A percentile compares a stretch with the other conserved stretches of the same genome.
Evolutionary conservation across 495 filamentous ascomycete species (phyloP).

Genomic region (Talaromyces borbonicus): DNA sequence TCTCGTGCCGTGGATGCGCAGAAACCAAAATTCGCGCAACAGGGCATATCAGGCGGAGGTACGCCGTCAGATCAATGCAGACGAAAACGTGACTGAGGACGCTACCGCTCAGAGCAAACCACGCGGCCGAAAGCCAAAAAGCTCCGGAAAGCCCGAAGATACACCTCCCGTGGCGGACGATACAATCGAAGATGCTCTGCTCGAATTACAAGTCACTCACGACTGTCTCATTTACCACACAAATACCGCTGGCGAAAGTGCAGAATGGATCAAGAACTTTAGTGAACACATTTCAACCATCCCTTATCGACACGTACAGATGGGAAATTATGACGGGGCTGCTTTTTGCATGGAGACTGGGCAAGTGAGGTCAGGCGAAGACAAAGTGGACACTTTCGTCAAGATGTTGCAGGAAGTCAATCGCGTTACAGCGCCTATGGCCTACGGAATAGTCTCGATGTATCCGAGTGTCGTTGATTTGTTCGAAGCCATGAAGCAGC

Average conservation of each 20-base stretch:
- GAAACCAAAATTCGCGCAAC: conserved; percentile 58
- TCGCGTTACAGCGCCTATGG: conserved; percentile 63
- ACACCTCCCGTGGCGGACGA: conserved; percentile 56
- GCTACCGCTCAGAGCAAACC: conserved; percentile 13
- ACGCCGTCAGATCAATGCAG: conserved; percentile 31
- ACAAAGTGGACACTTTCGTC: conserved; percentile 57
- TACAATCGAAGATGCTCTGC: conserved; percentile 60
- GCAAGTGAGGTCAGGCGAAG: conserved; percentile 66
- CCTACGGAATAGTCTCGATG: conserved; percentile 55
- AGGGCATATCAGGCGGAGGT: conserved; percentile 58
- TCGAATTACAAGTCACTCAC: conserved; percentile 62
- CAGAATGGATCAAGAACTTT: conserved; percentile 69
- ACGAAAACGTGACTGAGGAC: conserved; percentile 7
- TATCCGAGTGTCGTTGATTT: conserved; percentile 51
- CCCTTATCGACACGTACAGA: conserved; percentile 51
- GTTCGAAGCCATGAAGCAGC: conserved; percentile 44
- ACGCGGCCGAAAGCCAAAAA: conserved; percentile 16
- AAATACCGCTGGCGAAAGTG: conserved; percentile 49
- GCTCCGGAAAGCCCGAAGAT: conserved; percentile 32
- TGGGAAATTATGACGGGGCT: conserved; percentile 38
- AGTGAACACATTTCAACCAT: conserved; percentile 73
- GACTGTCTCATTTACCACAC: conserved; percentile 64
- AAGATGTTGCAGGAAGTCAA: conserved; percentile 73
- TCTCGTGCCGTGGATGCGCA: conserved; percentile 54
- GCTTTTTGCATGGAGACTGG: conserved; percentile 78